Evolutionary conservation across 176 grass and related monocot genomes (phyloP).

Genomic region (sorghum (Sorghum bicolor)): Sorghum_bicolor_NCBIv3 NC_012872.2:61003001-61003500

Average conservation of each 20-base stretch:
- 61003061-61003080: constrained; percentile 45
- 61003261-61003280: constrained; percentile 44
- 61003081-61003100: constrained; percentile 47
- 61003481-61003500: constrained; percentile 43
- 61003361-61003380: constrained; percentile 45
- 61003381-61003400: constrained; percentile 65
- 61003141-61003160: constrained; percentile 32
- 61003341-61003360: constrained; percentile 53
- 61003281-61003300: constrained; percentile 22
- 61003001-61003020: constrained; percentile 47
- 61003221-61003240: constrained; percentile 80
- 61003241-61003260: constrained; percentile 39
- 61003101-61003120: constrained; percentile 51
- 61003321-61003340: constrained; percentile 66
- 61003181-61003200: constrained; percentile 26
- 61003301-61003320: constrained; percentile 55
- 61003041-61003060: constrained; percentile 41
- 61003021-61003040: constrained; percentile 58
- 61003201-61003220: constrained; percentile 61
- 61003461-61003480: constrained; percentile 41
- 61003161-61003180: constrained; percentile 43
- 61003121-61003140: constrained; percentile 47
- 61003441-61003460: constrained; percentile 47
- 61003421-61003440: constrained; percentile 54
- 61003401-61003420: constrained; percentile 68